A percentile compares a stretch with the other conserved stretches of the same genome.
Conservation (phyloP, 2,329 filamentous ascomycete genomes). For the Neurospora crassa region DNA sequence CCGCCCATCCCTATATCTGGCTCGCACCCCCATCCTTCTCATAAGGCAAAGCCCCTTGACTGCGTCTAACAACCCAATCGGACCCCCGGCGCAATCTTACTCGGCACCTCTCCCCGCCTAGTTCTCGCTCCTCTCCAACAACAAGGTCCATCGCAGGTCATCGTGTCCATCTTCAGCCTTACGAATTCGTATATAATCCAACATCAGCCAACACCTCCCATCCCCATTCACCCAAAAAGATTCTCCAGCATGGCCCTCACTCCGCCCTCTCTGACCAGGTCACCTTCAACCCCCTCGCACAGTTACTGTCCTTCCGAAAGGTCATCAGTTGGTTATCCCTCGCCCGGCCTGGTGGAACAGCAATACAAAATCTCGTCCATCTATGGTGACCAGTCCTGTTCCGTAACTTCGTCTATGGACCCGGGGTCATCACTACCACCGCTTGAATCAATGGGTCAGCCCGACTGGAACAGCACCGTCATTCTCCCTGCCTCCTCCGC, state of each 20-base stretch:
- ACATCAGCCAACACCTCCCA: slow-evolving; percentile 11
- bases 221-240: slow-evolving; percentile 4
- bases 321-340: slow-evolving; percentile 35
- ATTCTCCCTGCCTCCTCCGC: slow-evolving; percentile 32
- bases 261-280: slow-evolving; percentile 37
- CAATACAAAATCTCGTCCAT: slow-evolving; percentile 34
- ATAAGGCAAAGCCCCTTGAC: slow-evolving; percentile 6
- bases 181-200: slow-evolving; percentile 11
- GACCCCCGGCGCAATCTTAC: slow-evolving; percentile 12
- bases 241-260: slow-evolving; percentile 35
- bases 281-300: slow-evolving; percentile 32
- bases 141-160: slow-evolving; percentile 3
- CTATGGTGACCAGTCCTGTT: slow-evolving; percentile 31
- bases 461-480: slow-evolving; percentile 33
- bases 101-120: slow-evolving; percentile 10
- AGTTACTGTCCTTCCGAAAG: slow-evolving; percentile 34
- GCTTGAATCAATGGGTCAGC: slow-evolving; percentile 31
- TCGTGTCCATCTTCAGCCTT: slow-evolving; percentile 6
- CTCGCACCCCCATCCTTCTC: slow-evolving; percentile 11
- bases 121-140: slow-evolving; percentile 9
- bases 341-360: slow-evolving; percentile 33
- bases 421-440: slow-evolving; percentile 27
- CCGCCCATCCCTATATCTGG: slow-evolving; percentile 14
- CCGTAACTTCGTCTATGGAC: slow-evolving; percentile 27
- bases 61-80: slow-evolving; percentile 17